Percentiles rank a stretch among this genome's conserved stretches.
Conservation (phyloP, 805 yeast genomes). For the Jamesozyma piceae region DNA sequence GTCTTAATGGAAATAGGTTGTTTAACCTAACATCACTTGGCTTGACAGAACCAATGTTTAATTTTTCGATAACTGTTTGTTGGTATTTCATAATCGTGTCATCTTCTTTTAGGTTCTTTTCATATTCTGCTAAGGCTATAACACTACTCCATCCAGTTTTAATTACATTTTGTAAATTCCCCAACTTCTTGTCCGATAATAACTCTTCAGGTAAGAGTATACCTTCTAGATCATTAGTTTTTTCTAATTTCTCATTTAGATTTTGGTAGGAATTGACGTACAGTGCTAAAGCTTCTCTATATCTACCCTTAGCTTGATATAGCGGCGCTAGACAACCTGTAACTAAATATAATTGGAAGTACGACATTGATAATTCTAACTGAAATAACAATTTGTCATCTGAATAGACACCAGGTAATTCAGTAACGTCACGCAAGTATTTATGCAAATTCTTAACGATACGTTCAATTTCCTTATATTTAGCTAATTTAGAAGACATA, state of each 20-base stretch:
- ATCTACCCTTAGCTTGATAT: slow-evolving; percentile 23
- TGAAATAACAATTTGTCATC: slow-evolving; percentile 56
- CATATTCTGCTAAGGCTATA: slow-evolving; percentile 30
- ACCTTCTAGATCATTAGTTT: slow-evolving; percentile 6
- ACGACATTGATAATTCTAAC: slow-evolving; percentile 17
- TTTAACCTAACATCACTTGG: slow-evolving; percentile 18
- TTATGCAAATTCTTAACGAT: slow-evolving; percentile 36
- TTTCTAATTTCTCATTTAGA: slow-evolving; percentile 10
- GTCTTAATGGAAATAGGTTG: slow-evolving; percentile 26
- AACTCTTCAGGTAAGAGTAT: slow-evolving; percentile 17
- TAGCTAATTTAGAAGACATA: slow-evolving; percentile 19
- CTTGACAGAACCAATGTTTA: slow-evolving; percentile 12
- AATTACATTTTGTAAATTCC: slow-evolving; percentile 40
- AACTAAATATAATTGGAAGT: slow-evolving; percentile 15
- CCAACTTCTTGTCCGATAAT: slow-evolving; percentile 35
- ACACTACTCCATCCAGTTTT: slow-evolving; percentile 24
- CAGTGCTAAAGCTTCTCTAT: slow-evolving; percentile 25
- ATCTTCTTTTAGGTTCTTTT: slow-evolving; percentile 12
- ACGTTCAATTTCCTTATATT: slow-evolving; percentile 30
- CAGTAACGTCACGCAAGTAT: slow-evolving; percentile 52
- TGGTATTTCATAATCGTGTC: slow-evolving; percentile 7
- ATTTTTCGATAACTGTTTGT: slow-evolving; percentile 35
- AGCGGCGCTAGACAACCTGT: slow-evolving; percentile 24
- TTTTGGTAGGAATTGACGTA: slow-evolving; percentile 19
- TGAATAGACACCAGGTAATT: slow-evolving; percentile 86